Evolutionary conservation across 2,329 filamentous ascomycete genomes (phyloP).

Genomic region (Remersonia thermophila): DNA sequence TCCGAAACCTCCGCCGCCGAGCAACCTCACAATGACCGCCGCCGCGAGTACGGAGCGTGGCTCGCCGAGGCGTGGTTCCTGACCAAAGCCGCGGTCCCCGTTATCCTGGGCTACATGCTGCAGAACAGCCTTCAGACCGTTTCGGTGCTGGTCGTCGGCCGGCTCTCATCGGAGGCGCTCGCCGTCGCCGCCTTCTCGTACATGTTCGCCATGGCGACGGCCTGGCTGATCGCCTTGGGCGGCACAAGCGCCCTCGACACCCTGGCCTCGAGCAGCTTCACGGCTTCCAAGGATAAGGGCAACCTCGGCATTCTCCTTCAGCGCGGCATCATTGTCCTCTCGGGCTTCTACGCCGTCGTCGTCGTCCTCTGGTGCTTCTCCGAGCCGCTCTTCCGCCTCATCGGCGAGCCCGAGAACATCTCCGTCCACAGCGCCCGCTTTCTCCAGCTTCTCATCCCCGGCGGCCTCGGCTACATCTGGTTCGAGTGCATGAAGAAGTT

Average conservation of each 20-base stretch:
- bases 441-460: conserved; percentile 61
- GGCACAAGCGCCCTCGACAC: conserved; percentile 82
- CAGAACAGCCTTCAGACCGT: conserved; percentile 78
- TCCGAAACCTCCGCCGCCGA: background rate
- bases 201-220: conserved; percentile 88
- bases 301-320: conserved; percentile 71
- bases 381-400: conserved; percentile 56
- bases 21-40: background rate
- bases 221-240: conserved; percentile 75
- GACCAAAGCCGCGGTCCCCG: conserved; percentile 56
- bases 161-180: conserved; percentile 65
- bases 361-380: conserved; percentile 63
- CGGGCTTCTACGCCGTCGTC: conserved; percentile 60
- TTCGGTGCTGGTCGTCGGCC: conserved; percentile 70
- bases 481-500: conserved; percentile 82
- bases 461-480: conserved; percentile 75
- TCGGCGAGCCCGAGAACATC: conserved; percentile 70
- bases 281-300: conserved; percentile 64
- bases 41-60: conserved; percentile 21
- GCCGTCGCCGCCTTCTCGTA: conserved; percentile 78
- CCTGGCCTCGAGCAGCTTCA: conserved; percentile 70
- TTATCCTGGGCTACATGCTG: conserved; percentile 73
- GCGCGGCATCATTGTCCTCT: conserved; percentile 59
- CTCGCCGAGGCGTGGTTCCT: conserved; percentile 54
- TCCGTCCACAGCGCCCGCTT: conserved; percentile 63